A percentile compares a stretch with the other conserved stretches of the same genome.
Evolutionary conservation across 345 rosid genomes (phyloP).

Genomic region (Noccaea bulbosa): DNA sequence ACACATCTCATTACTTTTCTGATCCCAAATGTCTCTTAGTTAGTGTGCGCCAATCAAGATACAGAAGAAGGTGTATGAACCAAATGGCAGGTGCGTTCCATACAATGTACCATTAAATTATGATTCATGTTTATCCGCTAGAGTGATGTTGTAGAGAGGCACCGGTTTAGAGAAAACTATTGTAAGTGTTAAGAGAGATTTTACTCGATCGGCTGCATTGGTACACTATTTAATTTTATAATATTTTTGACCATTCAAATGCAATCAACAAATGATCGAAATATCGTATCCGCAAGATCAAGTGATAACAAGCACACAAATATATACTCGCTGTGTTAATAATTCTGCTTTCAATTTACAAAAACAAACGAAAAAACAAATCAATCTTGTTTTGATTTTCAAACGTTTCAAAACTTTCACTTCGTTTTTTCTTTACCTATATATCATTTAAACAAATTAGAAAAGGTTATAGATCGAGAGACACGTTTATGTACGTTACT

Average conservation of each 20-base stretch:
- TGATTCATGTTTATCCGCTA: conserved; percentile 29
- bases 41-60: conserved; percentile 17
- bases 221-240: conserved; percentile 28
- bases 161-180: conserved; percentile 21
- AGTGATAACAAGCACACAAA: conserved; percentile 13
- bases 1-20: conserved; percentile 14
- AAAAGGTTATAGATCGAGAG: conserved; percentile 1
- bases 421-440: conserved; percentile 16
- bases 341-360: conserved; percentile 44
- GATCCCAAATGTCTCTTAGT: conserved; percentile 14
- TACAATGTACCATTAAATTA: conserved; percentile 41
- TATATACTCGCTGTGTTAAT: conserved; percentile 35
- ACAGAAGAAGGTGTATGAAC: conserved; percentile 38
- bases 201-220: conserved; percentile 35
- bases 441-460: conserved; percentile 11
- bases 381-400: conserved; percentile 12
- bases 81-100: conserved; percentile 39
- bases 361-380: not conserved
- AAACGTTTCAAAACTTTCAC: conserved; percentile 29
- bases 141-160: conserved; percentile 34
- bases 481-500: conserved; percentile 39
- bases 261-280: not conserved
- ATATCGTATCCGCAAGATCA: not conserved
- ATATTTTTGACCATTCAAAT: conserved; percentile 31
- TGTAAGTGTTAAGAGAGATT: conserved; percentile 32